phyloP scores from a whole-genome alignment of 768 basidiomycete species.

The Favolaschia claudopus region DNA sequence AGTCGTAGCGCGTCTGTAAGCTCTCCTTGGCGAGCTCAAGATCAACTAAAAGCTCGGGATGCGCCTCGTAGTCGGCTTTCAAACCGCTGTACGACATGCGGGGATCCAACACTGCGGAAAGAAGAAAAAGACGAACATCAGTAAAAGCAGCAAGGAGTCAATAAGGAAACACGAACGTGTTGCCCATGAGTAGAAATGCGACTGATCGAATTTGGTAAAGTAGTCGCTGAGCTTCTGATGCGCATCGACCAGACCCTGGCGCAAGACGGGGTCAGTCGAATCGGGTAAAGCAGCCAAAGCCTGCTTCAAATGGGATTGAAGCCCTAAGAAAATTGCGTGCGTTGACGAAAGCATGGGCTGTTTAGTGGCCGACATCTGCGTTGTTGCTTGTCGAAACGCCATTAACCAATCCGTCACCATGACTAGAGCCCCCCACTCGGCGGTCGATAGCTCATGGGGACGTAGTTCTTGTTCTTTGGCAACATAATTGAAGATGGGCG shows the following conservation, averaged over 20 bases:
- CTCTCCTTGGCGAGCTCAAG: too few species aligned
- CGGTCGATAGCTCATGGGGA: not conserved
- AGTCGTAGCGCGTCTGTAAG: too few species aligned
- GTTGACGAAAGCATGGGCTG: not conserved
- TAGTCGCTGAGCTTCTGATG: conserved; percentile 6
- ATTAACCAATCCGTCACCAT: not conserved
- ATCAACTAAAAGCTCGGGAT: too few species aligned
- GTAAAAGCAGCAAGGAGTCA: too few species aligned
- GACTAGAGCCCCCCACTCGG: not conserved
- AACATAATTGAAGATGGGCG: not conserved
- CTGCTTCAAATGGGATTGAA: not conserved
- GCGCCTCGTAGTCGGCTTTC: not conserved
- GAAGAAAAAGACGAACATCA: not conserved
- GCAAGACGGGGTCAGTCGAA: not conserved
- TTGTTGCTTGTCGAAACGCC: not conserved
- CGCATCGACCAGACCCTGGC: not conserved
- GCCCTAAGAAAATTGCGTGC: not conserved
- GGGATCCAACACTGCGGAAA: conserved; percentile 5
- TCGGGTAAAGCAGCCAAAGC: not conserved
- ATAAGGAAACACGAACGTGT: not conserved
- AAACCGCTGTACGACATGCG: not conserved
- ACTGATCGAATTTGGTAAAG: conserved; percentile 14
- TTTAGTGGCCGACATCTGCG: not conserved
- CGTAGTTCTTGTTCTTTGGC: not conserved
- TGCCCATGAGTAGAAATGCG: conserved; percentile 9